Evolutionary conservation across 208 protist species (phyloP).

Genomic region (Trichomonas gallinae): DNA sequence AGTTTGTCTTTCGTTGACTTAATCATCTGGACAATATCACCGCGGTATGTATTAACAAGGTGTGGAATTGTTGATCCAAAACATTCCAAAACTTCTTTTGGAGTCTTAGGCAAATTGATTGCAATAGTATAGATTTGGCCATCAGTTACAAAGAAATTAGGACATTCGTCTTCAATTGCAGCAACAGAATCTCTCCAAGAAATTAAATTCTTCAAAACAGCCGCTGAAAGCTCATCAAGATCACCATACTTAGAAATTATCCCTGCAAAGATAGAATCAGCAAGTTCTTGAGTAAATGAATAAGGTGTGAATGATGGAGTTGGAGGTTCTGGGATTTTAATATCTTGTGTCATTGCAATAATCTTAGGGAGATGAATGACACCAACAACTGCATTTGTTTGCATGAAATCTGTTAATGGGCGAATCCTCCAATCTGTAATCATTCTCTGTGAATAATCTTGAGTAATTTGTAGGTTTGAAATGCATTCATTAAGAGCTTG

Average conservation of each 20-base stretch:
- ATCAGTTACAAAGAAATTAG: slow-evolving; percentile 6
- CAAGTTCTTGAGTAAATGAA: not conserved
- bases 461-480: not conserved
- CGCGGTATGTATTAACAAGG: not conserved
- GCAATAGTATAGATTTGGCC: not conserved
- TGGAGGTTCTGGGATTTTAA: not conserved
- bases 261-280: not conserved
- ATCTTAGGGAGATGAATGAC: not conserved
- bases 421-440: not conserved
- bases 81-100: not conserved
- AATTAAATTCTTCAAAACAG: not conserved
- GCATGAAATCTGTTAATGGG: not conserved
- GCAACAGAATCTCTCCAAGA: slow-evolving; percentile 10
- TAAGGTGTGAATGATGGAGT: not conserved
- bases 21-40: not conserved
- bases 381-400: not conserved
- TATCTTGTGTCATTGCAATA: not conserved
- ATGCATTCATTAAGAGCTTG: not conserved
- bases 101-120: not conserved
- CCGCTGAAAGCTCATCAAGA: not conserved
- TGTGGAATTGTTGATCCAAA: not conserved
- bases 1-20: not conserved
- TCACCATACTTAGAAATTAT: not conserved
- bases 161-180: not conserved
- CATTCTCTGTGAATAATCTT: not conserved